Evolutionary conservation across 1,284 basidiomycete species (phyloP), one percentile per base, ranked within the genome.

Genomic region (Papiliotrema fonsecae): DNA sequence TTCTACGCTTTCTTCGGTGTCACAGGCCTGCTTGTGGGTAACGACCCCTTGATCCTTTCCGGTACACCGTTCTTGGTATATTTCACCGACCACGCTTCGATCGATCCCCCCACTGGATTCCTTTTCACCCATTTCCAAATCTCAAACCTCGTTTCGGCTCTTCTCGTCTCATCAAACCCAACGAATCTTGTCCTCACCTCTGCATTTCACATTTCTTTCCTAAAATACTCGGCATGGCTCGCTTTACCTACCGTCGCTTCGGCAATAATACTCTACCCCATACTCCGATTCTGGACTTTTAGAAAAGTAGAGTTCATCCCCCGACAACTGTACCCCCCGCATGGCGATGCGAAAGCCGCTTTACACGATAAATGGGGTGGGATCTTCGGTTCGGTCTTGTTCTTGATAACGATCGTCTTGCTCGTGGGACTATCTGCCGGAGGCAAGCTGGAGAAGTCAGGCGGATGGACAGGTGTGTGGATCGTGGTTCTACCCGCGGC

Each of bases 401-500:
- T 86, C 52, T 60, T 77, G 1, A 64, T 76, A 1, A 82, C 83
- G 3, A 75, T 86, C 6, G 75, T 73, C 2, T 72, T 79, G 1
- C 74, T 86, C 2, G 78, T 85, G 1, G 81, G 78, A 1, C 80
- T 82, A 47, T 80, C 75, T 56, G 72, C 81, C 0, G 72, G 75
- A 25, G 77, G 71, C 37, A 70, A 65, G 62, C 70, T 75, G 18
- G 77, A 77, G 48, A 87, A 87, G 82, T 19, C n/a, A n/a, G n/a
- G 21, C 21, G 7, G 16, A 6, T 34, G 30, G 32, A 16, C 10
- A 26, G 81, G 82, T 6, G 72, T 81, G 2, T 80, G 77, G 72
- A 66, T 62, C 4, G 85, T 97, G 41, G 88, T 84, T 1, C 78
- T 90, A n/a, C 92, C 94, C 0, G 91, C 92, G 28, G 92, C 91